phyloP scores from a whole-genome alignment of 73 alveolate species.

The Paramecium caudatum region DNA sequence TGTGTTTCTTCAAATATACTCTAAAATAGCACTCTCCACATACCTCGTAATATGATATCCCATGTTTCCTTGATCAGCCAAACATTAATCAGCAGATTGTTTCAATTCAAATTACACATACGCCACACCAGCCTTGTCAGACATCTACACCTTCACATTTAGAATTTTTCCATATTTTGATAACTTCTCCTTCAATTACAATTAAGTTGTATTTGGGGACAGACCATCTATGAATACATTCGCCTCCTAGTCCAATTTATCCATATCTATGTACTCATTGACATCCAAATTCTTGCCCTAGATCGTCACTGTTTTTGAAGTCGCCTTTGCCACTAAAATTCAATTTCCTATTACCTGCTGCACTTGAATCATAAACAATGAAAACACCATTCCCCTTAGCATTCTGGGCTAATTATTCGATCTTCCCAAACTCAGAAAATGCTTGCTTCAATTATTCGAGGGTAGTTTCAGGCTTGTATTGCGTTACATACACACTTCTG shows the following conservation, averaged over 20 bases:
- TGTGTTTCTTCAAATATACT: neutral
- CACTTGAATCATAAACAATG: conserved; percentile 11
- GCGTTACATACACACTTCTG: conserved; percentile 12
- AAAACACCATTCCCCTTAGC: conserved; percentile 44
- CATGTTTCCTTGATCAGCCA: conserved; percentile 28
- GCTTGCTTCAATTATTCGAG: conserved; percentile 44
- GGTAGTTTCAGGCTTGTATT: conserved; percentile 12
- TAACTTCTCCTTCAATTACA: neutral
- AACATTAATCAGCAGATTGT: conserved; percentile 48
- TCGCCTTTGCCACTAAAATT: conserved; percentile 7
- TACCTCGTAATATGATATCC: conserved; percentile 27
- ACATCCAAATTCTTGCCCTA: neutral
- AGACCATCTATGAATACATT: conserved; percentile 51
- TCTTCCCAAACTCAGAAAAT: conserved; percentile 55
- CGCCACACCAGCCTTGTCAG: conserved; percentile 66
- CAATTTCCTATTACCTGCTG: neutral
- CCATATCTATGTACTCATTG: conserved; percentile 36
- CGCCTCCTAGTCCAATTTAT: conserved; percentile 61
- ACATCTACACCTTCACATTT: conserved; percentile 41
- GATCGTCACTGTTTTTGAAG: neutral
- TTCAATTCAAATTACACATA: conserved; percentile 47
- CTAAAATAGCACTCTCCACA: neutral
- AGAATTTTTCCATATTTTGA: conserved; percentile 33
- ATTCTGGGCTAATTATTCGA: neutral
- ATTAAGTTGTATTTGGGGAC: neutral